A percentile compares a stretch with the other conserved stretches of the same genome.
These are phyloP conservation scores for Pezicula radicicola DNA, from an alignment of 2,329 filamentous ascomycete genomes.

Conservation along the genomic window DNA sequence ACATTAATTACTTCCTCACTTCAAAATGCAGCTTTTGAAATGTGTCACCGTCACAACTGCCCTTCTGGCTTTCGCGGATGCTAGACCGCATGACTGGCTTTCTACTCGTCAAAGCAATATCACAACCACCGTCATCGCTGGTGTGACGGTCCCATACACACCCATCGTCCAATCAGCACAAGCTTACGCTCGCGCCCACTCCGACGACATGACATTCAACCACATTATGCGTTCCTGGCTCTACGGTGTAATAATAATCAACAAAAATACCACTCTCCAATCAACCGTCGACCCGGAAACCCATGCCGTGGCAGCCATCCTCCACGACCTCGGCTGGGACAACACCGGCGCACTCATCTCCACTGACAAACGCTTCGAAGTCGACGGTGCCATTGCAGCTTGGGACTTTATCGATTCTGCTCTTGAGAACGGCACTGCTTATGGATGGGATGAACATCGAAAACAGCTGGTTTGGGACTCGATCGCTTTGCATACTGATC, in stretches of 20 bases:
- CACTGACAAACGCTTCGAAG: constrained; percentile 44
- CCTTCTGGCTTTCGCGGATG: too few relatives aligned
- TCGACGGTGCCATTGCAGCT: constrained; percentile 45
- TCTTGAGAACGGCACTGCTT: constrained; percentile 11
- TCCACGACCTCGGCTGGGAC: constrained; percentile 42
- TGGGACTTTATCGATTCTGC: constrained; percentile 32
- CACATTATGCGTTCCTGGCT: constrained; percentile 35
- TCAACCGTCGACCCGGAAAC: constrained; percentile 31
- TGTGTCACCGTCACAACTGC: too few relatives aligned
- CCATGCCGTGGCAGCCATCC: constrained; percentile 34
- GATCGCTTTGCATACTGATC: constrained; percentile 41
- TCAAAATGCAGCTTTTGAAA: too few relatives aligned
- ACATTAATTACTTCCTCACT: too few relatives aligned
- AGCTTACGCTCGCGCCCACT: constrained; percentile 26
- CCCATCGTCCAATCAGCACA: constrained; percentile 31
- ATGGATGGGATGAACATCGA: constrained; percentile 35
- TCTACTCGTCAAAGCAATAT: too few relatives aligned
- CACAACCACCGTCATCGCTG: constrained; percentile 26
- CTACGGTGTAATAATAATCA: constrained; percentile 31
- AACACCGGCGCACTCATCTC: constrained; percentile 32
- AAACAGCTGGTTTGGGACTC: constrained; percentile 46
- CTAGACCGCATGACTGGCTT: too few relatives aligned
- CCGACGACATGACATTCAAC: constrained; percentile 31
- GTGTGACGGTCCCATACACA: constrained; percentile 30
- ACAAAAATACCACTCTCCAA: constrained; percentile 27